Base-by-base conservation (phyloP, 208 protist genomes). In the Angomonas ambiguus region DNA sequence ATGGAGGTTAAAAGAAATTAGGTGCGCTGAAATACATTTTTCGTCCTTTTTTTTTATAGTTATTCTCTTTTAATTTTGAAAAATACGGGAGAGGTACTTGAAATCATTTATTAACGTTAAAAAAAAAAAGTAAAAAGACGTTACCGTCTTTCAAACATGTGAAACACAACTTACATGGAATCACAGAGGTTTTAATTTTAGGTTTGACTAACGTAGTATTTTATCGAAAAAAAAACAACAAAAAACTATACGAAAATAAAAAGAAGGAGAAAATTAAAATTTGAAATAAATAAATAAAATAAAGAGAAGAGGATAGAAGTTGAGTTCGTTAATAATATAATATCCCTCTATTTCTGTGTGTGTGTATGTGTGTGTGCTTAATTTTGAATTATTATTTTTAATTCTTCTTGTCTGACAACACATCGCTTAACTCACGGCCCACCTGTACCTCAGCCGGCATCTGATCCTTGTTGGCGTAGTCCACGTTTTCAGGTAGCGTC, bases 211-310 rank as follows among this genome's bases (percentile, higher is more conserved):
- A n/a, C n/a, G n/a, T n/a, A n/a, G n/a, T n/a, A n/a, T n/a, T n/a
- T n/a, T n/a, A n/a, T n/a, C n/a, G n/a, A n/a, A n/a, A n/a, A n/a
- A n/a, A n/a, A n/a, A n/a, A n/a, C n/a, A 62, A 62, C 6, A 66
- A 38, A 66, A 57, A 67, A 53, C 45, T 31, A 72, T 31, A 60
- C 22, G 48, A 20, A 31, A 24, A 30, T 60, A 69, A 24, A 65
- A 45, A 63, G 8, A 41, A 67, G 48, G 32, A 55, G 48, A 57
- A 8, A 2, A 55, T 48, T 48, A 11, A 18, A 11, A 20, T 20
- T 18, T 20, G 13, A 48, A n/a, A n/a, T n/a, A n/a, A n/a, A n/a
- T n/a, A n/a, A n/a, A n/a, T n/a, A n/a, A n/a, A n/a, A n/a, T n/a
- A n/a, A n/a, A n/a, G n/a, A n/a, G n/a, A n/a, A n/a, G n/a, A n/a